Base-by-base conservation (phyloP, 768 basidiomycete species). In the Xerocomellus chrysenteron region DNA sequence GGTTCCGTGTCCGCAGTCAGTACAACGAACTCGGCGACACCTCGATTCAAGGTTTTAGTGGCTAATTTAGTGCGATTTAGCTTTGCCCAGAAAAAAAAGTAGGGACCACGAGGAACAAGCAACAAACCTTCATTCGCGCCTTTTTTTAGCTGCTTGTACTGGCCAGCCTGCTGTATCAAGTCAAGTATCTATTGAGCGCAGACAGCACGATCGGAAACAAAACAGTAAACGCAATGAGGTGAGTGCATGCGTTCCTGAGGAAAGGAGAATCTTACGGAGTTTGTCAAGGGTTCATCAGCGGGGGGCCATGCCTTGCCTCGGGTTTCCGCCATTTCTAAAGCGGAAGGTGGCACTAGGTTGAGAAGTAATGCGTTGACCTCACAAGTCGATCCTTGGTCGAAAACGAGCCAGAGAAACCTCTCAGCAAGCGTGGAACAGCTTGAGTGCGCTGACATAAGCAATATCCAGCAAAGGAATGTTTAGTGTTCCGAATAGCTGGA, bases 81-180 rank as follows among this genome's bases (percentile, higher is more conserved):
- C n/a, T 12, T 45, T n/a, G 39, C 16, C 12, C 43, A n/a, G 26
- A 47, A 46, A 52, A 28, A 53, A 36, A 14, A 24, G 51, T 30
- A 13, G 32, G n/a, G 28, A 28, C 16, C 3, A n/a, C n/a, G 10
- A 36, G n/a, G 33, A 50, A 30, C 17, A 46, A n/a, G 17, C 16
- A 30, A 67, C 80, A 36, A 47, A 91, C 92, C 91, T 84, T 99
- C 97, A 75, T 99, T 99, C 42, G 97, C 97, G 58, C 97, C 96
- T 78, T 98, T 98, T 79, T 98, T 98, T 47, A 98, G 78, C 74
- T 98, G 95, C 77, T 98, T 98, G 80, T 96, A 97, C 74, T 94
- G 89, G n/a, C 84, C 80, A 41, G 96, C 95, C 75, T 96, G 92
- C 71, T 97, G 93, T 33, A 97, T 90, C 55, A 98, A 81, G 68